Evolutionary conservation across 2,329 filamentous ascomycete genomes (phyloP), one percentile per base, ranked within the genome.

Genomic region (Capronia americana): DNA sequence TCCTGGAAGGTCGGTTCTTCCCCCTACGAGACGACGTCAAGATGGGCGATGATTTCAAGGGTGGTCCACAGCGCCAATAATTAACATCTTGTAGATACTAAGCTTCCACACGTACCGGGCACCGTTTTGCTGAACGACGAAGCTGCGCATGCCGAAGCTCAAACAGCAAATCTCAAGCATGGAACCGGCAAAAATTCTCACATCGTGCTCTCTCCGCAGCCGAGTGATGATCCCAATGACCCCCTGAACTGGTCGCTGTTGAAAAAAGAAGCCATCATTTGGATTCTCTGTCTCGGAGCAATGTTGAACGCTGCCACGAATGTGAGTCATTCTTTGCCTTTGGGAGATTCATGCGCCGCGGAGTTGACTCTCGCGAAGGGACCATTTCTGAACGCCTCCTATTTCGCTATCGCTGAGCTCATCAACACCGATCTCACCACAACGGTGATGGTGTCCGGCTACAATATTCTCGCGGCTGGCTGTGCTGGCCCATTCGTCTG

Each of bases 181-280:
- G 65, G 62, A 23, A 68, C 46, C 24, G 65, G 69, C 38, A 50
- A 51, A 14, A 57, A 66, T 53, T 61, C 57, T 6, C 65, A 55
- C 17, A 64, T 75, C 68, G 24, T 74, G 61, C 30, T 73, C 69
- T 57, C 72, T 71, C 57, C 69, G 64, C 53, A 65, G 44, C 65
- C 65, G 11, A 57, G 32, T 20, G 65, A 67, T 51, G 61, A 67
- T 54, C 60, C 60, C 3, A 61, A 67, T 20, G 65, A 67, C 44
- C 65, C 65, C 2, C 41, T 67, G 23, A 64, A 69, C 28, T 63
- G 64, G 64, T 30, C 64, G 17, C 63, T 54, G 5, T 54, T 50
- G 48, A 64, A 50, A 24, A 61, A 65, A 54, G 63, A 65, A 48
- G 58, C 58, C 30, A 61, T 61, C 6, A 53, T 61, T 26, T 61